Evolutionary conservation across 768 basidiomycete genomes (phyloP).

Genomic region (Naganishia antarctica): DNA sequence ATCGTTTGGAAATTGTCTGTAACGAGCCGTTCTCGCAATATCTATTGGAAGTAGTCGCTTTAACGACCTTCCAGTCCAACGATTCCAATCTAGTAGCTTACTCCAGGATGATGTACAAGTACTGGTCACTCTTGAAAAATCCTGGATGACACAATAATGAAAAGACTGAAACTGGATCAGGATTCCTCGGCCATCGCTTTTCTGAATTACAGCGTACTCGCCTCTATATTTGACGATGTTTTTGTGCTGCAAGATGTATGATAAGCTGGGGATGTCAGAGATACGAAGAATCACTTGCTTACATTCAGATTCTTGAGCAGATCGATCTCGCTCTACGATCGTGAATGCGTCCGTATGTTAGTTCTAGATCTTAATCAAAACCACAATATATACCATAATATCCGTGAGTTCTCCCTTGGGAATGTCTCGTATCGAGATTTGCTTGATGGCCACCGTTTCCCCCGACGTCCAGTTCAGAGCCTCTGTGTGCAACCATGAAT

Average conservation of each 20-base stretch:
- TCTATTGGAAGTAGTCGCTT: conserved; percentile 48
- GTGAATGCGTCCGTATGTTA: not conserved
- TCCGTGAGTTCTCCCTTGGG: conserved; percentile 83
- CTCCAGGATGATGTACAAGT: conserved; percentile 95
- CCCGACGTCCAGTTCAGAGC: conserved; percentile 87
- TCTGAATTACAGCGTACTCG: not conserved
- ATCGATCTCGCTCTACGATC: conserved; percentile 84
- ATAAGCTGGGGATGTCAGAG: too few species aligned
- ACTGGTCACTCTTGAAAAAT: conserved; percentile 89
- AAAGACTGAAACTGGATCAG: too few species aligned
- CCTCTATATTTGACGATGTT: conserved; percentile 97
- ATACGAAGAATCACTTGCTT: too few species aligned
- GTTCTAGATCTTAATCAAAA: not conserved
- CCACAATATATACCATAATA: conserved; percentile 69
- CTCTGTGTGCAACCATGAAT: not conserved
- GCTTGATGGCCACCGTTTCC: conserved; percentile 97
- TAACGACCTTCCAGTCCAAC: not conserved
- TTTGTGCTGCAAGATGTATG: conserved; percentile 60
- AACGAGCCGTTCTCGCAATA: conserved; percentile 98
- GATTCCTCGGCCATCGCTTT: not conserved
- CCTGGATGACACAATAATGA: too few species aligned
- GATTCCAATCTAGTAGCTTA: conserved; percentile 49
- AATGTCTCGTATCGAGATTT: conserved; percentile 89
- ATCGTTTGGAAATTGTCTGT: conserved; percentile 89
- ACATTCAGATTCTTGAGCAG: conserved; percentile 94